Conservation (phyloP, 2,329 filamentous ascomycete genomes). For the Lojkania enalia region DNA sequence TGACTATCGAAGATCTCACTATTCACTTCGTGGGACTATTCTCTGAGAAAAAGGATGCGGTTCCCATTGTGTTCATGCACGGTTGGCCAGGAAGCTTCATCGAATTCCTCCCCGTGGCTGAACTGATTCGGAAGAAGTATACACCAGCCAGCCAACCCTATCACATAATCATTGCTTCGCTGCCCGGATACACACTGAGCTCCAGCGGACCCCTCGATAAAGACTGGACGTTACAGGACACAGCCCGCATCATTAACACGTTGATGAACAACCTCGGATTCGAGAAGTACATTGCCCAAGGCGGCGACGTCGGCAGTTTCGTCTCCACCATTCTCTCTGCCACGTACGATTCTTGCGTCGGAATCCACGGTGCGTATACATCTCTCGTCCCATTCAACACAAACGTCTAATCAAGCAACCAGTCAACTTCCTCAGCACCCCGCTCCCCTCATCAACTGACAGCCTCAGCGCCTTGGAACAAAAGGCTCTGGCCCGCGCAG, state of each 20-base stretch:
- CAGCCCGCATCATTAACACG: conserved; percentile 53
- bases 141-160: conserved; percentile 56
- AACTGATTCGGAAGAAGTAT: conserved; percentile 53
- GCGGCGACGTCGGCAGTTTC: conserved; percentile 60
- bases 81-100: conserved; percentile 61
- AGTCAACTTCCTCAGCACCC: conserved; percentile 32
- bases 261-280: conserved; percentile 62
- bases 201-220: conserved; percentile 50
- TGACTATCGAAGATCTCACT: conserved; percentile 48
- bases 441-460: conserved; percentile 18
- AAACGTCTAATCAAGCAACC: background rate
- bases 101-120: conserved; percentile 60
- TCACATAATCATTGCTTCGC: conserved; percentile 60
- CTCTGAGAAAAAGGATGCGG: conserved; percentile 55
- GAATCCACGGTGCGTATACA: conserved; percentile 29
- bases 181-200: conserved; percentile 61
- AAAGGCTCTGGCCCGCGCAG: conserved; percentile 13
- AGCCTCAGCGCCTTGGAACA: conserved; percentile 24
- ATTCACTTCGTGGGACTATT: conserved; percentile 62
- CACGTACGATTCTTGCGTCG: conserved; percentile 54
- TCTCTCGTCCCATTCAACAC: background rate
- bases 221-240: conserved; percentile 49
- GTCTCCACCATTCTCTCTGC: conserved; percentile 47
- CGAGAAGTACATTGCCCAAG: conserved; percentile 58
- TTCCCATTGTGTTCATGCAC: conserved; percentile 59